Percentiles rank a stretch among this genome's conserved stretches.
Conservation (phyloP, 805 yeast genomes). For the Barnettozyma salicaria region DNA sequence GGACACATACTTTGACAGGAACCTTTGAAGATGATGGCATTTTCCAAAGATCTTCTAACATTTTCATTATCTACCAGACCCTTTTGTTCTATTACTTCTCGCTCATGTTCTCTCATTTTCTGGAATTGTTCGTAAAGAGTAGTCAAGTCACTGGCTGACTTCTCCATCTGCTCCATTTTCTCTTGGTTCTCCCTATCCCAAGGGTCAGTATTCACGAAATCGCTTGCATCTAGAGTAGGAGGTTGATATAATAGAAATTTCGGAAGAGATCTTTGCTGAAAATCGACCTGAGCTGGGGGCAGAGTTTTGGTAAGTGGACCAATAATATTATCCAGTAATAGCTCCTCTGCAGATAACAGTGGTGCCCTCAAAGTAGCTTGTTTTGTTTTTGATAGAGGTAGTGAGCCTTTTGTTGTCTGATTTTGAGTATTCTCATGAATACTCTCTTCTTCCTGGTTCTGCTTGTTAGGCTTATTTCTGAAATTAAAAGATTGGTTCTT, state of each 20-base stretch:
- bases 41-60: slow-evolving; percentile 71
- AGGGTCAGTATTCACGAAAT: slow-evolving; percentile 31
- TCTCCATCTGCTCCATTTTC: slow-evolving; percentile 49
- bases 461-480: background rate
- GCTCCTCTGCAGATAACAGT: slow-evolving; percentile 5
- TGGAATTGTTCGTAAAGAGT: slow-evolving; percentile 72
- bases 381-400: background rate
- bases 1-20: slow-evolving; percentile 96
- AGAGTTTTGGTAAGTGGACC: slow-evolving; percentile 23
- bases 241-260: slow-evolving; percentile 33
- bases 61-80: slow-evolving; percentile 88
- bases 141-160: slow-evolving; percentile 50
- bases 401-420: background rate
- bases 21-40: slow-evolving; percentile 85
- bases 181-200: slow-evolving; percentile 80
- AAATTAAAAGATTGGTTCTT: slow-evolving; percentile 9
- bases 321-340: slow-evolving; percentile 13
- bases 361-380: background rate
- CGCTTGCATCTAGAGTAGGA: slow-evolving; percentile 29
- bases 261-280: slow-evolving; percentile 27
- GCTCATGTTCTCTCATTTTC: slow-evolving; percentile 65
- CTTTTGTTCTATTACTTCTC: slow-evolving; percentile 68
- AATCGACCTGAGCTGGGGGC: slow-evolving; percentile 9
- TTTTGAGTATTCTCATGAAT: background rate
- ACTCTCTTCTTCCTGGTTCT: background rate